Base-by-base conservation (phyloP, 2,329 filamentous ascomycete genomes). In the Lanzia echinophila region DNA sequence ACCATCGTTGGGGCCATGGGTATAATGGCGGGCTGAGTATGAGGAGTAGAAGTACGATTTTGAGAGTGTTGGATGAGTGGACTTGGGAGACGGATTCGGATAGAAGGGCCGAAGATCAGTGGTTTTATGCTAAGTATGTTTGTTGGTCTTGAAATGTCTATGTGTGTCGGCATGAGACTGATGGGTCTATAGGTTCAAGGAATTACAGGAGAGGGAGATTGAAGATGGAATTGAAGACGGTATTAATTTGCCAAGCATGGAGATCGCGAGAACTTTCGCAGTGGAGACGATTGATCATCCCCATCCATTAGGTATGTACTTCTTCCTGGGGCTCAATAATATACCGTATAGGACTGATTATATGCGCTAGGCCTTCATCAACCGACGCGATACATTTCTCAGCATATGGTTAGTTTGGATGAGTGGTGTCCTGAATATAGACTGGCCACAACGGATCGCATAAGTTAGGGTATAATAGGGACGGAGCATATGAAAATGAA, bases 11-110 rank as follows among this genome's bases (percentile, higher is more conserved):
- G 17, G 66, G 66, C 0, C 38, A 38, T 8, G 65, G 64, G 1
- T 71, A 64, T 58, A 72, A 71, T 58, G 70, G 70, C 11, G 70
- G 70, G 0, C 59, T 72, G 47, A 68, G 65, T 15, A 62, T 72
- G 54, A 66, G 70, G 56, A 71, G 68, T 59, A 63, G 69, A 36
- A 63, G 57, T 24, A 66, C 63, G 47, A 68, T 68, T 36, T 51
- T 72, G 43, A 50, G 60, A 11, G 52, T 67, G 61, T 66, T 65
- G 52, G 59, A 58, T 28, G 58, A 56, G 50, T 69, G 53, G 63
- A 56, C 61, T 45, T 62, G 63, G 59, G 54, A 57, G 32, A 51
- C 57, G 41, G 59, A 63, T 36, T 45, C 57, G 36, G 55, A 57
- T 19, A 60, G 60, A 49, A 36, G 46, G 8, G 63, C 63, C 44